These are phyloP conservation scores for Ascochyta koolunga DNA, from an alignment of 2,329 filamentous ascomycete species.

Conservation along the genomic window DNA sequence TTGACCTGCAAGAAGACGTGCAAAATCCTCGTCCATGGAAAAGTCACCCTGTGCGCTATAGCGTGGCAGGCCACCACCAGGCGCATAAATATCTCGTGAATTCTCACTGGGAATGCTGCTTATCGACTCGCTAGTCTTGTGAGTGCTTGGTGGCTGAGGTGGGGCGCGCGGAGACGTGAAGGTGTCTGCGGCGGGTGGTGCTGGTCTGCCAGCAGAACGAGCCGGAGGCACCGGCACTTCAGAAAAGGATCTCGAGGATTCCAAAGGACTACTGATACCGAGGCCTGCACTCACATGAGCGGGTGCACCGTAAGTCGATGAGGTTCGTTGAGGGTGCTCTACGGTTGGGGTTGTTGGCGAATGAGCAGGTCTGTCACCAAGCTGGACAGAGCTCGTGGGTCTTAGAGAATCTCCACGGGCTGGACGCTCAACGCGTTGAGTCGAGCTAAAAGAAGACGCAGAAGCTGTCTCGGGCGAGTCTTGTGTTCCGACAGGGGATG, in stretches of 20 bases:
- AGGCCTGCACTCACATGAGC: constrained; percentile 50
- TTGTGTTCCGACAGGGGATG: constrained; percentile 46
- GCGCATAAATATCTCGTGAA: constrained; percentile 36
- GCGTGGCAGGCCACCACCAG: constrained; percentile 48
- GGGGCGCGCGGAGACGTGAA: constrained; percentile 56
- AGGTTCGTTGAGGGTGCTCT: constrained; percentile 47
- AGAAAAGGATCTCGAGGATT: constrained; percentile 48
- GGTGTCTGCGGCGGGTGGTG: constrained; percentile 46
- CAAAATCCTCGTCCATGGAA: constrained; percentile 94
- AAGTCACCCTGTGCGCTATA: constrained; percentile 82
- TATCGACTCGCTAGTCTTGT: constrained; percentile 52
- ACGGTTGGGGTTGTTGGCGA: constrained; percentile 52
- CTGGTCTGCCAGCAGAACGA: constrained; percentile 55
- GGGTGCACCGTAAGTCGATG: constrained; percentile 38
- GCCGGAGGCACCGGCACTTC: constrained; percentile 54
- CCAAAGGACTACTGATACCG: constrained; percentile 50
- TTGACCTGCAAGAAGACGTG: constrained; percentile 78
- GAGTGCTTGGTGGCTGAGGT: constrained; percentile 50
- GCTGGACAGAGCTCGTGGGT: constrained; percentile 55
- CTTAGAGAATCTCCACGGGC: constrained; percentile 67
- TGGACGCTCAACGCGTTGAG: constrained; percentile 53
- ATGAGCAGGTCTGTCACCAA: constrained; percentile 63
- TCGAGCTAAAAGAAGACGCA: constrained; percentile 47
- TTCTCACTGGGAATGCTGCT: constrained; percentile 52
- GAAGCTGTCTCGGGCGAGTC: constrained; percentile 41